phyloP scores from a whole-genome alignment of 768 basidiomycete species.

The Suillus luteus region DNA sequence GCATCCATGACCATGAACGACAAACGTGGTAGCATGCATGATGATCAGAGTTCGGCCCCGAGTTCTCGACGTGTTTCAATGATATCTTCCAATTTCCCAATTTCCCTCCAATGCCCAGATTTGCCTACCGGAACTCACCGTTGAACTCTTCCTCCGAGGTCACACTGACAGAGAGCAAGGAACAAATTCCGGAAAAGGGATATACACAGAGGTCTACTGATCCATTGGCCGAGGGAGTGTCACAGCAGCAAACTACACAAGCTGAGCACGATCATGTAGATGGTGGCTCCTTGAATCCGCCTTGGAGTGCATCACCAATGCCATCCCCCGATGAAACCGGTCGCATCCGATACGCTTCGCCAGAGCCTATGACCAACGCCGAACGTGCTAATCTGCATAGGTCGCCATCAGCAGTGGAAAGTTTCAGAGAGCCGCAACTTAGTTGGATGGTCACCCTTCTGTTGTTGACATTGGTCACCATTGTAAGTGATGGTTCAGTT shows the following conservation, averaged over 20 bases:
- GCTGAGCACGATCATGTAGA: slow-evolving; percentile 7
- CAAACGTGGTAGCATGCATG: slow-evolving; percentile 19
- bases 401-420: slow-evolving; percentile 18
- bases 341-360: slow-evolving; percentile 7
- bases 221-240: slow-evolving; percentile 26
- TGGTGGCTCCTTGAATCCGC: slow-evolving; percentile 7
- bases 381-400: slow-evolving; percentile 18
- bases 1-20: slow-evolving; percentile 21
- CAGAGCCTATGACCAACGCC: slow-evolving; percentile 18
- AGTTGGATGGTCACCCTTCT: slow-evolving; percentile 59
- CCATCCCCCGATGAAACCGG: slow-evolving; percentile 11
- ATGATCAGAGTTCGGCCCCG: slow-evolving; percentile 24
- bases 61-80: slow-evolving; percentile 13
- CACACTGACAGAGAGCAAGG: slow-evolving; percentile 23
- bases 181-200: slow-evolving; percentile 5
- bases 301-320: slow-evolving; percentile 21
- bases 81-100: slow-evolving; percentile 21
- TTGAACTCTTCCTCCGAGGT: slow-evolving; percentile 30
- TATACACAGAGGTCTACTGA: slow-evolving; percentile 21
- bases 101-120: slow-evolving; percentile 13
- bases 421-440: slow-evolving; percentile 53
- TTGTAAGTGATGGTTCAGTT: slow-evolving; percentile 43
- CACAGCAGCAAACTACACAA: neutral
- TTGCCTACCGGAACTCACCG: slow-evolving; percentile 14
- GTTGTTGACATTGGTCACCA: slow-evolving; percentile 59